Evolutionary conservation across 768 basidiomycete genomes (phyloP), one percentile per base, ranked within the genome.

Genomic region (Podaxis sp.): DNA sequence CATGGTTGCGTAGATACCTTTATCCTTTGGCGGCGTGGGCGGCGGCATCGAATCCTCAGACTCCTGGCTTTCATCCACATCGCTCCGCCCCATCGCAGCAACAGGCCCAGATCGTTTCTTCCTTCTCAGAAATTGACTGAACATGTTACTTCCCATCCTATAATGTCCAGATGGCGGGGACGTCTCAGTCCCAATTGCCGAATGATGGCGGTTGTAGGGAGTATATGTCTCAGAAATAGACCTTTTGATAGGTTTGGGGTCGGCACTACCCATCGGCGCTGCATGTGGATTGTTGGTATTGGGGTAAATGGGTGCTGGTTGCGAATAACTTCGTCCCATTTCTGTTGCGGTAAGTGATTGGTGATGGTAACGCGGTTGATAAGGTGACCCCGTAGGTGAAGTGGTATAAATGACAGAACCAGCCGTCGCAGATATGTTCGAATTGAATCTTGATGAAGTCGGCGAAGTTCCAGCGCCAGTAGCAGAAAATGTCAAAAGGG

Each of bases 1-100:
- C 10, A 22, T 65, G 69, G 58, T 52, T 40, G 66, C 64, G 63
- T 68, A 73, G 61, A 53, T 64, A 17, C 59, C 68, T 37, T 71
- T 72, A 63, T 83, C 82, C 68, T 84, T 83, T 5, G 82, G 82
- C 30, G 82, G 82, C 26, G 77, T 72, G 3, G 82, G 79, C 15
- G 81, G 80, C 1, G 75, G 75, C 30, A 71, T 60, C 38, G 69
- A 66, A 40, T 66, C 65, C 13, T 67, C 67, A 38, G 56, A 60
- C 24, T 72, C 73, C 53, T 74, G 54, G 28, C 59, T 56, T 36
- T 58, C 51, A 13, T 60, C 53, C 24, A 56, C n/a, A 12, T 55
- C 53, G 20, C 24, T 41, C 17, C 48, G 24, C 49, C 64, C 20
- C 13, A 50, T 50, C 26, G 49, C 13, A 38, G 17, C 69, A n/a